Percentiles rank a stretch among this genome's conserved stretches.
phyloP scores from a whole-genome alignment of 345 rosid genomes.

The Citrus australasica region DNA sequence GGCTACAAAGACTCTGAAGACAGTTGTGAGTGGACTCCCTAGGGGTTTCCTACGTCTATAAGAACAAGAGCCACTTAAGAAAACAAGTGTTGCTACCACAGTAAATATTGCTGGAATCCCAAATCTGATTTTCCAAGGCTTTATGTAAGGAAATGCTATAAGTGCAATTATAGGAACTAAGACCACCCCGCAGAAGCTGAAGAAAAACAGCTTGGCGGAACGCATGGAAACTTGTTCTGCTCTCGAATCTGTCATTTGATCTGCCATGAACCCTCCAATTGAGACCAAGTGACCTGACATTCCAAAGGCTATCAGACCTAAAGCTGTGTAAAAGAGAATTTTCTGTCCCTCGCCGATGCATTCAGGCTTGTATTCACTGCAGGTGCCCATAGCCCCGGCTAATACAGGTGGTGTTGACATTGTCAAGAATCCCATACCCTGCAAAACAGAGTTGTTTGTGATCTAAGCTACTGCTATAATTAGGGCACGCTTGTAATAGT shows the following conservation, averaged over 20 bases:
- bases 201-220: neutral
- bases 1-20: constrained; percentile 31
- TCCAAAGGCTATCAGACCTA: constrained; percentile 16
- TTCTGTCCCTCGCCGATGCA: constrained; percentile 16
- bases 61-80: constrained; percentile 23
- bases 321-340: constrained; percentile 18
- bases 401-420: constrained; percentile 16
- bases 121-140: constrained; percentile 33
- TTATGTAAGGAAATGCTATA: constrained; percentile 17
- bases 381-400: constrained; percentile 3
- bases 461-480: no score
- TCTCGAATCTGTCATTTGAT: neutral
- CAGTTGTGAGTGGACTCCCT: constrained; percentile 33
- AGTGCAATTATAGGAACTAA: neutral
- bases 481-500: no score
- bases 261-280: neutral
- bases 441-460: neutral
- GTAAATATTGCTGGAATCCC: constrained; percentile 33
- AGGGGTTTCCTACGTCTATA: constrained; percentile 15
- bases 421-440: constrained; percentile 18
- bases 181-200: neutral
- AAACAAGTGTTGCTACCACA: constrained; percentile 28
- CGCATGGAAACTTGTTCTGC: no score
- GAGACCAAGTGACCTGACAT: constrained; percentile 6
- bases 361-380: constrained; percentile 11